phyloP scores from a whole-genome alignment of 768 basidiomycete genomes.

The Boletus eberwhitei region DNA sequence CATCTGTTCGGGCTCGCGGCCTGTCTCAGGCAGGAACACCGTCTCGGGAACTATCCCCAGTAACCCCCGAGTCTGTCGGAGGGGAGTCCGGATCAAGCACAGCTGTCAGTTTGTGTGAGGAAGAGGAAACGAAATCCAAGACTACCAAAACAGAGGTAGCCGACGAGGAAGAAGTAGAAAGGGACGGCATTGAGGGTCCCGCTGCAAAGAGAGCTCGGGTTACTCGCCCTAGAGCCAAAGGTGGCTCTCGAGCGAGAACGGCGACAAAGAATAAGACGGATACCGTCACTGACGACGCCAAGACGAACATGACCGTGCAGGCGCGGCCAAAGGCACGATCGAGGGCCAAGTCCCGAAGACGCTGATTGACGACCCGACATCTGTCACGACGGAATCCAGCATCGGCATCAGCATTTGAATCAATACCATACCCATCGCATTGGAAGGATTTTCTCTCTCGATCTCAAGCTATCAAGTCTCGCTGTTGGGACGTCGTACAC shows the following conservation, averaged over 20 bases:
- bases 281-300: constrained; percentile 8
- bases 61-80: constrained; percentile 26
- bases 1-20: constrained; percentile 19
- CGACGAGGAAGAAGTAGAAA: constrained; percentile 15
- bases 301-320: constrained; percentile 20
- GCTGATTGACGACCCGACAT: constrained; percentile 19
- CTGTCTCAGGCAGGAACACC: constrained; percentile 21
- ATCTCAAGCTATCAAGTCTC: constrained; percentile 23
- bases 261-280: constrained; percentile 16
- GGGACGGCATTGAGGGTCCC: constrained; percentile 9
- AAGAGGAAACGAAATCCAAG: constrained; percentile 25
- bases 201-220: constrained; percentile 19
- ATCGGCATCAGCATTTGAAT: constrained; percentile 17
- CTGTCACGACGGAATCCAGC: constrained; percentile 10
- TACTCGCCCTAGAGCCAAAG: constrained; percentile 23
- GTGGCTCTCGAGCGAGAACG: constrained; percentile 17
- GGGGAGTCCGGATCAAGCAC: constrained; percentile 33
- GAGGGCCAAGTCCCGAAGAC: constrained; percentile 28
- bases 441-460: constrained; percentile 20
- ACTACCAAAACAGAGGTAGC: constrained; percentile 6
- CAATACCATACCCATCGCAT: constrained; percentile 23
- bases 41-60: constrained; percentile 23
- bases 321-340: constrained; percentile 32
- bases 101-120: constrained; percentile 31
- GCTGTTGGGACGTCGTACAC: constrained; percentile 2